Percentiles rank a stretch among this genome's conserved stretches.
These are phyloP conservation scores for Mortierella sp. DNA, from an alignment of 371 early-diverging fungal species.

Conservation along the genomic window DNA sequence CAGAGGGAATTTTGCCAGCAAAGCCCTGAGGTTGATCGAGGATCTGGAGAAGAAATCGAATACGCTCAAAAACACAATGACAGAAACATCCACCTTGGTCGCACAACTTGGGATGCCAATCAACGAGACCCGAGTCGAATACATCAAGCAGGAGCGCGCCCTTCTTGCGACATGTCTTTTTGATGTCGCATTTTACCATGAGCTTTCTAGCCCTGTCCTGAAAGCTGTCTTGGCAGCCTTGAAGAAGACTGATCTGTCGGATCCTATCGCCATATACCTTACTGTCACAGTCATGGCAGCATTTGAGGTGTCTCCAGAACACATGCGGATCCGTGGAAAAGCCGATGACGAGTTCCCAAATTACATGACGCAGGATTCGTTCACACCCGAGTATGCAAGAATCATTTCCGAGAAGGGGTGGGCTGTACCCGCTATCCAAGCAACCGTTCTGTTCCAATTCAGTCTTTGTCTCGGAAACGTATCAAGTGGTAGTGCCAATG, in stretches of 20 bases:
- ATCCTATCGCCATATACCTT: slow-evolving; percentile 46
- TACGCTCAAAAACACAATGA: slow-evolving; percentile 48
- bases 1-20: slow-evolving; percentile 50
- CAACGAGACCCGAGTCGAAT: slow-evolving; percentile 56
- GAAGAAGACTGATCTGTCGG: slow-evolving; percentile 43
- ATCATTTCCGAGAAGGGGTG: slow-evolving; percentile 52
- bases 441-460: slow-evolving; percentile 78
- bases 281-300: slow-evolving; percentile 47
- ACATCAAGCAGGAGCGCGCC: slow-evolving; percentile 62
- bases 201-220: slow-evolving; percentile 31
- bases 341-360: slow-evolving; percentile 23
- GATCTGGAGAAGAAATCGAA: slow-evolving; percentile 55
- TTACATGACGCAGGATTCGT: slow-evolving; percentile 40
- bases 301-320: slow-evolving; percentile 45
- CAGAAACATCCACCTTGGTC: slow-evolving; percentile 46
- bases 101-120: slow-evolving; percentile 51
- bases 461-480: slow-evolving; percentile 64
- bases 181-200: slow-evolving; percentile 68
- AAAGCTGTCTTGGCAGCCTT: slow-evolving; percentile 28
- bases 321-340: slow-evolving; percentile 42
- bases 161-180: slow-evolving; percentile 67
- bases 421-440: slow-evolving; percentile 68
- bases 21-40: slow-evolving; percentile 60
- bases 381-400: slow-evolving; percentile 39
- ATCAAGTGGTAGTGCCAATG: slow-evolving; percentile 56